phyloP scores from a whole-genome alignment of 306 rosid species.

The Cyamopsis tetragonoloba region DNA sequence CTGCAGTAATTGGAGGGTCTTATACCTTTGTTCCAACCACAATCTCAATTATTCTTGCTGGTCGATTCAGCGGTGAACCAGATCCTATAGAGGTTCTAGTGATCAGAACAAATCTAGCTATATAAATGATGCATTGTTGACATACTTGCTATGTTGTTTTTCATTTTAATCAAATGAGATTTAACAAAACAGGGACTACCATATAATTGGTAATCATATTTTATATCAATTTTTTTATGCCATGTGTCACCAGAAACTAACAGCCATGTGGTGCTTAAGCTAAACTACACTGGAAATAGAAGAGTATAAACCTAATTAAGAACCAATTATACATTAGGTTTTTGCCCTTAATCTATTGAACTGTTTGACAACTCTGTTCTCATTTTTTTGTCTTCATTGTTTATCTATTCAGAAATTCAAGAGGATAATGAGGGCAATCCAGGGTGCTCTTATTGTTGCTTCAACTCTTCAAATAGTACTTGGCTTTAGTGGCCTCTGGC shows the following conservation, averaged over 20 bases:
- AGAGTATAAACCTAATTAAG: constrained; percentile 4
- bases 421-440: constrained; percentile 92
- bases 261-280: background rate
- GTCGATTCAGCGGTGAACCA: constrained; percentile 60
- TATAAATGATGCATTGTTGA: constrained; percentile 15
- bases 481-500: constrained; percentile 99
- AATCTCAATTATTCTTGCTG: constrained; percentile 86
- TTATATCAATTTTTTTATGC: background rate
- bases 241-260: background rate
- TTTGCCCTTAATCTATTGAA: constrained; percentile 21
- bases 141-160: constrained; percentile 12
- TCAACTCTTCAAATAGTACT: constrained; percentile 98
- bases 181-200: background rate
- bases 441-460: constrained; percentile 92
- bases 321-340: background rate
- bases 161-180: background rate
- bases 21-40: constrained; percentile 93
- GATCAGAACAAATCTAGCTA: constrained; percentile 32
- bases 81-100: constrained; percentile 66
- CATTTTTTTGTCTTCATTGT: background rate
- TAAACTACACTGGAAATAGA: constrained; percentile 3
- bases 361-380: background rate
- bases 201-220: background rate
- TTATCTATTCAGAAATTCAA: constrained; percentile 64
- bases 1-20: constrained; percentile 94